These are phyloP conservation scores for Arthroderma uncinatum DNA, from an alignment of 2,329 filamentous ascomycete species.

Conservation along the genomic window DNA sequence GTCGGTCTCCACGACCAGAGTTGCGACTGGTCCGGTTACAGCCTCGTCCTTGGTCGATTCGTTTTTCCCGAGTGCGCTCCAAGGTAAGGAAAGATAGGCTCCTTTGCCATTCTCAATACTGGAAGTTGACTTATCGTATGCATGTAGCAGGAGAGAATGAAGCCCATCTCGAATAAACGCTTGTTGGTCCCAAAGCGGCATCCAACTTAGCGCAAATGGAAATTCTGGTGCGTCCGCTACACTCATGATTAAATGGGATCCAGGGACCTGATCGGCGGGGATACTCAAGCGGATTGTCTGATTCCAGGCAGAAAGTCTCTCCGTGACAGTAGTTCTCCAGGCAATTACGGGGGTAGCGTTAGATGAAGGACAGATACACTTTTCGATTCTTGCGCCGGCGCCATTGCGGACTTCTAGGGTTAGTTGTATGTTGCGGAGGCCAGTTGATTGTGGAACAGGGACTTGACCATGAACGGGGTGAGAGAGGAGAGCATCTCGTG, in stretches of 20 bases:
- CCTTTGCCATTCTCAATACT: conserved; percentile 61
- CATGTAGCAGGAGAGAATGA: conserved; percentile 73
- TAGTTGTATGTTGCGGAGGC: conserved; percentile 68
- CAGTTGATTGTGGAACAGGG: conserved; percentile 52
- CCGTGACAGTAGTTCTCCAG: conserved; percentile 75
- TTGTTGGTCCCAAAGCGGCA: conserved; percentile 85
- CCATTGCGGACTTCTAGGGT: conserved; percentile 76
- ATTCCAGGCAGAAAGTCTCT: conserved; percentile 73
- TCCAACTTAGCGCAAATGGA: conserved; percentile 82
- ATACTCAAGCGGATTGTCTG: conserved; percentile 77
- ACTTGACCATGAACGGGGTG: conserved; percentile 73
- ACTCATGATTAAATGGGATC: conserved; percentile 79
- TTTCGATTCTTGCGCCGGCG: conserved; percentile 70
- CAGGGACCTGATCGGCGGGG: conserved; percentile 64
- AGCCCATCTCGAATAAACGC: conserved; percentile 80
- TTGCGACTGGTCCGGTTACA: conserved; percentile 66
- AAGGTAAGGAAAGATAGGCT: conserved; percentile 76
- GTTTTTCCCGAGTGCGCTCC: conserved; percentile 57
- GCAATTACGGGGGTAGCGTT: conserved; percentile 68
- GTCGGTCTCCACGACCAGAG: conserved; percentile 69
- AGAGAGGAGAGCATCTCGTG: conserved; percentile 51
- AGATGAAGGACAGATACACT: conserved; percentile 77
- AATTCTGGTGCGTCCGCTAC: conserved; percentile 75
- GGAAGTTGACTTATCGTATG: conserved; percentile 81
- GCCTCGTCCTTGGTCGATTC: conserved; percentile 59